Percentiles rank a stretch among this genome's conserved stretches.
Conservation (phyloP, 495 filamentous ascomycete species). For the Aspergillus ostianus region DNA sequence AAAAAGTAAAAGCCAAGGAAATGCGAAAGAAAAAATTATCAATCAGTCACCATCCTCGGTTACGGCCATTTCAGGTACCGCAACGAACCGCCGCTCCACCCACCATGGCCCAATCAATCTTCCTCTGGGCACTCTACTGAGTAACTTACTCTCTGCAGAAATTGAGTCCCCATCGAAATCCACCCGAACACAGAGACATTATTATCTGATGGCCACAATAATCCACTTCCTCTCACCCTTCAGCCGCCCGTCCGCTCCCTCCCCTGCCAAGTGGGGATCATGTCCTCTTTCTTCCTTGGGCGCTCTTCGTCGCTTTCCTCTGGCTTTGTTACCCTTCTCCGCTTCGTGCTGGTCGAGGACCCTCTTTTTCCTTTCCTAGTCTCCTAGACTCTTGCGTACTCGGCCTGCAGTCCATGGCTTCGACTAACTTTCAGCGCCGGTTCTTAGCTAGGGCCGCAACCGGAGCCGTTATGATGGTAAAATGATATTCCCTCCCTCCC, state of each 20-base stretch:
- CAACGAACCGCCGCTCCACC: neutral
- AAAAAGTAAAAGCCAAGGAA: conserved; percentile 1
- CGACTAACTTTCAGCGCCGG: conserved; percentile 1
- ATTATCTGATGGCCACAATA: conserved; percentile 8
- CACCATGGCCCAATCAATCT: neutral
- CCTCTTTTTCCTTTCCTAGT: neutral
- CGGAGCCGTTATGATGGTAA: conserved; percentile 12
- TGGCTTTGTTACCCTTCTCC: conserved; percentile 5
- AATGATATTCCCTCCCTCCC: neutral
- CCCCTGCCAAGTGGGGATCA: conserved; percentile 14
- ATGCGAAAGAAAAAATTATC: conserved; percentile 3
- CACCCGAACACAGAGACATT: neutral
- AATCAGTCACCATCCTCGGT: neutral
- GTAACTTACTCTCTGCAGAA: neutral
- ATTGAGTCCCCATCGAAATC: neutral
- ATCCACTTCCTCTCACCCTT: neutral
- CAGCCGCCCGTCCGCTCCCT: neutral
- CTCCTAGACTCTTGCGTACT: neutral
- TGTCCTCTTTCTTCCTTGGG: conserved; percentile 10
- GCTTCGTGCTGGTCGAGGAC: neutral
- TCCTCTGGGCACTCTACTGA: too few species aligned
- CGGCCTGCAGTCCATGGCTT: conserved; percentile 5
- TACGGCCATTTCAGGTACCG: neutral
- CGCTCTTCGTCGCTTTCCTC: conserved; percentile 4
- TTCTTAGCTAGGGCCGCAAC: conserved; percentile 12